Percentiles rank a stretch among this genome's conserved stretches.
Evolutionary conservation across 2,329 filamentous ascomycete species (phyloP).

Genomic region (Elsinoe arachidis): DNA sequence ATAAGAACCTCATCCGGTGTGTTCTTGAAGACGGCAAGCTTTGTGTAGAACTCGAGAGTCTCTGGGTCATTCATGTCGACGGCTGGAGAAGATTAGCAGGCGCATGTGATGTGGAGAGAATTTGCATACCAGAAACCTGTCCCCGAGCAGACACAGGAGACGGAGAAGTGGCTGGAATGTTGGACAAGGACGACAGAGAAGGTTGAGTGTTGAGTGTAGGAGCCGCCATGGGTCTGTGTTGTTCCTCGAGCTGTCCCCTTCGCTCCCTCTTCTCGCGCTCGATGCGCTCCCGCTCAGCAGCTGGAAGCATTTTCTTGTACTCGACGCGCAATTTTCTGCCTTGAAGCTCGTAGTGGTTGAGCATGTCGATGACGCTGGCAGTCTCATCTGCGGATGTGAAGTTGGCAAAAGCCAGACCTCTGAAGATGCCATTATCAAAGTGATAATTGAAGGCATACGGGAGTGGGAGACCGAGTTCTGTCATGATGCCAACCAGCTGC

Average conservation of each 20-base stretch:
- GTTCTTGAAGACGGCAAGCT: slow-evolving; percentile 81
- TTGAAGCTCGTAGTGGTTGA: slow-evolving; percentile 94
- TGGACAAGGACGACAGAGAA: slow-evolving; percentile 71
- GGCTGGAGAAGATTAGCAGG: slow-evolving; percentile 38
- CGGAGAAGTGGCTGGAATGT: slow-evolving; percentile 53
- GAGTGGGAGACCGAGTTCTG: slow-evolving; percentile 82
- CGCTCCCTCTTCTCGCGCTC: slow-evolving; percentile 95
- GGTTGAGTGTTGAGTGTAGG: slow-evolving; percentile 70
- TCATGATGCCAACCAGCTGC: slow-evolving; percentile 86
- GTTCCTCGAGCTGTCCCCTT: slow-evolving; percentile 90
- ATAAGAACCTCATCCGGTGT: slow-evolving; percentile 74
- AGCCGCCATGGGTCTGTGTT: slow-evolving; percentile 65
- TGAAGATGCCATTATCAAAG: slow-evolving; percentile 95
- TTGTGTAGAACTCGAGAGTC: slow-evolving; percentile 80
- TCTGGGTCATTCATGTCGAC: slow-evolving; percentile 87
- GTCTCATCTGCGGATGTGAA: slow-evolving; percentile 96
- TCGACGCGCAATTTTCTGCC: slow-evolving; percentile 91
- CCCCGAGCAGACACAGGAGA: slow-evolving; percentile 56
- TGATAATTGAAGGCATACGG: slow-evolving; percentile 99
- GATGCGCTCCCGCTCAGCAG: slow-evolving; percentile 88
- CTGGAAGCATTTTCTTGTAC: slow-evolving; percentile 98
- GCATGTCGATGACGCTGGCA: slow-evolving; percentile 77
- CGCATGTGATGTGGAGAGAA: too few relatives aligned
- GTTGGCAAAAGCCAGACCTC: slow-evolving; percentile 93
- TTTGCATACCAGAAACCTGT: slow-evolving; percentile 36